Evolutionary conservation across 176 grass and related monocot species (phyloP), one percentile per base, ranked within the genome.

Genomic region (Eremochloa ophiuroides): DNA sequence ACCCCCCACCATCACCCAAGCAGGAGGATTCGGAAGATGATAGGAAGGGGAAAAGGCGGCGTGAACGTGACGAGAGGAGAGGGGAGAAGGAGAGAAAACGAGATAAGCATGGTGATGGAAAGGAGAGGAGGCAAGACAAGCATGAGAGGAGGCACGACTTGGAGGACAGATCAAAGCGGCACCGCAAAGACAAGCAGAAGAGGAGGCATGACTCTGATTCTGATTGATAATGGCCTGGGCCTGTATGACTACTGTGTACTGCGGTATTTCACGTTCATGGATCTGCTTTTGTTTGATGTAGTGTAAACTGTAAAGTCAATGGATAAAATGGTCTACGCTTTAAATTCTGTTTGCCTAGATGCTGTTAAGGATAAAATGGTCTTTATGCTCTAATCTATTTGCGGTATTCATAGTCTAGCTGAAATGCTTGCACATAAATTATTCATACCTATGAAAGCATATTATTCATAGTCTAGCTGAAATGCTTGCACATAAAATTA

Each of bases 181-280:
- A 77, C 14, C 82, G 71, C 75, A 93, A 90, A 66, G 90, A 93
- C 53, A 94, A 93, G 81, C 82, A 84, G 34, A 94, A 83, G 82
- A 83, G 87, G 74, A 75, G 90, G 69, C 95, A 89, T 62, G 90
- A 97, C 78, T 92, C 89, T 4, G 80, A 91, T 69, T 94, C 82
- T 69, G 76, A 87, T 83, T 88, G 83, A 62, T 77, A 29, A n/a
- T 6, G 10, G 41, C 16, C 34, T 35, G 35, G 56, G 31, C 27
- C 73, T 61, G 17, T 40, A 73, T 66, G 27, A 37, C 14, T 74
- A 42, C 73, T 62, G 35, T 38, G 4, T 76, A 23, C 60, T 33
- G 8, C 6, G 12, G 41, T 43, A 56, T 82, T 59, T 60, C 66
- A 48, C 76, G 50, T 4, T 2, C 18, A 44, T 43, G 70, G 5